Conservation (phyloP, 78 protist species). For the Dictyostelium intermedium region DNA sequence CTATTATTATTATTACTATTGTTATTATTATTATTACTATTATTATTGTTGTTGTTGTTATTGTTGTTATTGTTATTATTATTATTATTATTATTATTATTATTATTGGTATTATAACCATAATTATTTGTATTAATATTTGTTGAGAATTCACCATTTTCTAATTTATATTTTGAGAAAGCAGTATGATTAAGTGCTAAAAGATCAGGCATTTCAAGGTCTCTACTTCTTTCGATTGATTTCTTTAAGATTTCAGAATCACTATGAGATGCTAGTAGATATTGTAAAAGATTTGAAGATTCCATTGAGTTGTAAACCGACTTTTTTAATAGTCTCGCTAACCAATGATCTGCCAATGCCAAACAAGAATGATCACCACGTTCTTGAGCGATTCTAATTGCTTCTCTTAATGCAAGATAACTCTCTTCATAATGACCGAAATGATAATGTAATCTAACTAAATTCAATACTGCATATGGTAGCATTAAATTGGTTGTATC, state of each 20-base stretch:
- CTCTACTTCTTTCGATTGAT: not conserved
- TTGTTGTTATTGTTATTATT: not conserved
- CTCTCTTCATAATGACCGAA: constrained; percentile 61
- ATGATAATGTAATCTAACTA: constrained; percentile 42
- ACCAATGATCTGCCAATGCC: constrained; percentile 38
- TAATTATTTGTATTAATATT: not conserved
- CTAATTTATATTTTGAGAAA: constrained; percentile 18
- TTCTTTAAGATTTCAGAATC: constrained; percentile 20
- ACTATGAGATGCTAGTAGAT: constrained; percentile 4
- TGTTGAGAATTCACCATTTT: constrained; percentile 16
- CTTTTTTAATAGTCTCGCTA: not conserved
- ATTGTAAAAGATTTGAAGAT: not conserved
- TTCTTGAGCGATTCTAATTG: constrained; percentile 68
- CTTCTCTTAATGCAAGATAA: constrained; percentile 37
- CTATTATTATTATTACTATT: not conserved
- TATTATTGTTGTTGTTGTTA: not conserved
- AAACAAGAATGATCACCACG: constrained; percentile 49
- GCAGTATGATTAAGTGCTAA: constrained; percentile 2
- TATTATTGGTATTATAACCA: not conserved
- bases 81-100: not conserved
- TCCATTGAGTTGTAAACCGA: constrained; percentile 11
- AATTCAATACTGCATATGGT: constrained; percentile 63
- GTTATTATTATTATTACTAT: not conserved
- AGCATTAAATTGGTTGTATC: constrained; percentile 16
- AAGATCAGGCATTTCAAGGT: constrained; percentile 35